These are phyloP conservation scores for Colletotrichum sp. DNA, from an alignment of 2,329 filamentous ascomycete species.

Conservation along the genomic window DNA sequence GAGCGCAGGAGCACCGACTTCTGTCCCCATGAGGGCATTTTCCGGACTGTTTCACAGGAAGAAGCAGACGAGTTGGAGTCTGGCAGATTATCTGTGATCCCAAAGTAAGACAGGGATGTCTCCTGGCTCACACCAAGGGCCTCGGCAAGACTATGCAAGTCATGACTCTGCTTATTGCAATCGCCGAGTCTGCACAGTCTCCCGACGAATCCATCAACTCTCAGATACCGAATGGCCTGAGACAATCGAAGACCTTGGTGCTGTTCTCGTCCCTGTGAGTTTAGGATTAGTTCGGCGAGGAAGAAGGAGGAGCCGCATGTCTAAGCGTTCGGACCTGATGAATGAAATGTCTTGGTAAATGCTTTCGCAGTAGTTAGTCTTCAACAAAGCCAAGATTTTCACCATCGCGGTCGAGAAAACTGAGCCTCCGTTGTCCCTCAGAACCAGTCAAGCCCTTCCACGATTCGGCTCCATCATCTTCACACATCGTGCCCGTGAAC, in stretches of 20 bases:
- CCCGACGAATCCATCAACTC: constrained; percentile 56
- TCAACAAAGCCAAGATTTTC: not conserved
- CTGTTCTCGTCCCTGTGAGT: constrained; percentile 70
- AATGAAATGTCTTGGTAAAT: not conserved
- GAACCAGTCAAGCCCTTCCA: no score
- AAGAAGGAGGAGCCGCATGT: no score
- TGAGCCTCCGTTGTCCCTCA: no score
- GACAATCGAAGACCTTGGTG: constrained; percentile 69
- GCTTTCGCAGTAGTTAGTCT: not conserved
- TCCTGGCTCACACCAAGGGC: constrained; percentile 90
- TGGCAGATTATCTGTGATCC: constrained; percentile 61
- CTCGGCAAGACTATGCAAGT: constrained; percentile 93
- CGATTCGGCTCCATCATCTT: no score
- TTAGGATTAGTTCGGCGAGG: no score
- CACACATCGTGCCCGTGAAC: no score
- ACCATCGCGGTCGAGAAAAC: no score
- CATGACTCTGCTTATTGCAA: constrained; percentile 79
- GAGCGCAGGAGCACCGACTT: no score
- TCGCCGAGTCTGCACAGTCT: constrained; percentile 70
- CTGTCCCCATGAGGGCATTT: no score
- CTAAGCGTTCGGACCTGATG: not conserved
- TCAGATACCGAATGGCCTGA: constrained; percentile 73
- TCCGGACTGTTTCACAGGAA: no score
- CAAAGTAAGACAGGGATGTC: constrained; percentile 71
- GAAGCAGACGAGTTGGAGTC: no score